phyloP scores from a whole-genome alignment of 148 eudicot genomes.

The Arctostaphylos glauca region DNA sequence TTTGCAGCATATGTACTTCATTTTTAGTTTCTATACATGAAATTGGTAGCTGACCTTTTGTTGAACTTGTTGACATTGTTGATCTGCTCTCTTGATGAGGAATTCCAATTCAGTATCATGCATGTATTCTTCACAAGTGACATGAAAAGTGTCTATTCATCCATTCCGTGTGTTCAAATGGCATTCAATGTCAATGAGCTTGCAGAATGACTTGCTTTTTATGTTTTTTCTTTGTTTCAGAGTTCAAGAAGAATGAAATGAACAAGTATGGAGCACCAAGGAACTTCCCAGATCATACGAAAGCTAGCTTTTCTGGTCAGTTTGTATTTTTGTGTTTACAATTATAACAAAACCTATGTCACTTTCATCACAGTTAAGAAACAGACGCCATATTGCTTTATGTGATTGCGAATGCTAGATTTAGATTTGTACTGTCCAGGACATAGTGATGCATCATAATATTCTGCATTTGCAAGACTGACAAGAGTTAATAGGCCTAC shows the following conservation, averaged over 20 bases:
- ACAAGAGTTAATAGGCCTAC: not conserved
- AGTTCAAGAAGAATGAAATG: constrained; percentile 70
- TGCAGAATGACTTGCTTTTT: not conserved
- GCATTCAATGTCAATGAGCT: not conserved
- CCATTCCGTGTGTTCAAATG: not conserved
- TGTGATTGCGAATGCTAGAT: not conserved
- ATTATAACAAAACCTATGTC: not conserved
- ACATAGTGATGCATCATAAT: not conserved
- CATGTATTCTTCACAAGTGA: not conserved
- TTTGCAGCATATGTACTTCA: not conserved
- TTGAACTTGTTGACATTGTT: not conserved
- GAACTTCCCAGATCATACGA: constrained; percentile 38
- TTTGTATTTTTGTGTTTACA: constrained; percentile 18
- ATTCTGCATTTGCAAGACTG: constrained; percentile 5
- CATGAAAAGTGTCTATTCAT: not conserved
- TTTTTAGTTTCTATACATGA: not conserved
- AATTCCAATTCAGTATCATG: not conserved
- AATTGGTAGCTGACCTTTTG: not conserved
- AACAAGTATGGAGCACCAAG: constrained; percentile 55
- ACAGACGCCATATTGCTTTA: not conserved
- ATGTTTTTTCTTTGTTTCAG: constrained; percentile 33
- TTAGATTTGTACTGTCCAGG: not conserved
- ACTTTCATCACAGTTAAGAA: not conserved
- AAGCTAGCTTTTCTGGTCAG: constrained; percentile 47
- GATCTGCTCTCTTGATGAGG: not conserved